phyloP scores from a whole-genome alignment of 2,329 filamentous ascomycete genomes.

The Colletotrichum australisinense region DNA sequence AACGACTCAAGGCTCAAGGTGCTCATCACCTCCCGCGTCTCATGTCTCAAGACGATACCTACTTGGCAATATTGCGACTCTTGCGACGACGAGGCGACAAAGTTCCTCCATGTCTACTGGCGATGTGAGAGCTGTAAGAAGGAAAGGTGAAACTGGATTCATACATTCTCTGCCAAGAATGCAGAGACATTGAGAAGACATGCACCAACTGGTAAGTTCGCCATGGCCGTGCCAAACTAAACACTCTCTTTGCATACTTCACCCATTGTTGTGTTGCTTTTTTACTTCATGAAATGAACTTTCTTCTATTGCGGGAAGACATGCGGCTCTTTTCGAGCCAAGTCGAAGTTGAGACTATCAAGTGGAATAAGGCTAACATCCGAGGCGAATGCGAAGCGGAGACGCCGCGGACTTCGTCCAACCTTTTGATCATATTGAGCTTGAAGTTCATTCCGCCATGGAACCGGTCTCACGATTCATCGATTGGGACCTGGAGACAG shows the following conservation, averaged over 20 bases:
- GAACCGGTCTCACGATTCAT: background rate
- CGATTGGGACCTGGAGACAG: slow-evolving; percentile 2
- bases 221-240: background rate
- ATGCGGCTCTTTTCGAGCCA: background rate
- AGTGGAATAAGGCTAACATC: background rate
- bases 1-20: background rate
- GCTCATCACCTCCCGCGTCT: slow-evolving; percentile 7
- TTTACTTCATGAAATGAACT: background rate
- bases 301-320: background rate
- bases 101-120: background rate
- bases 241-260: background rate
- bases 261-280: background rate
- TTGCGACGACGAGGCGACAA: background rate
- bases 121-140: background rate
- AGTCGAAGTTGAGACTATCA: background rate
- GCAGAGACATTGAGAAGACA: background rate
- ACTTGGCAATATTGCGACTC: background rate
- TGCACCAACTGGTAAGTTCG: background rate
- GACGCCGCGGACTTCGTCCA: slow-evolving; percentile 9
- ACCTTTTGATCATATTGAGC: slow-evolving; percentile 10
- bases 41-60: background rate
- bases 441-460: background rate
- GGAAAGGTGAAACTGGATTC: background rate
- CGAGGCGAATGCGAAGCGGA: slow-evolving; percentile 1
- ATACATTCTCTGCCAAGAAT: slow-evolving; percentile 7